These are phyloP conservation scores for Tritrichomonas musculus DNA, from an alignment of 208 protist genomes.

Conservation along the genomic window DNA sequence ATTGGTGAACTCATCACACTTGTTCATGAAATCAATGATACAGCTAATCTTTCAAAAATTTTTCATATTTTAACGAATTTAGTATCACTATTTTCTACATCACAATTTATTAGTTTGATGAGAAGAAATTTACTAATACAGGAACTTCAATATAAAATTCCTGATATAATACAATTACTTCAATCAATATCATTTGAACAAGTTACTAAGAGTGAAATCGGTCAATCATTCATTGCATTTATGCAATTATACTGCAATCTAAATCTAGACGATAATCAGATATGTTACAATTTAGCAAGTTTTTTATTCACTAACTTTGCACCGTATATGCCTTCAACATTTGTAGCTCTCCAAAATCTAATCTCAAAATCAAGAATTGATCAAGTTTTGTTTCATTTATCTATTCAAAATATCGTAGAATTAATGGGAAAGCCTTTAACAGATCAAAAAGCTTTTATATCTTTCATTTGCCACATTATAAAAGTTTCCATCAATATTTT, in stretches of 20 bases:
- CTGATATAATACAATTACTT: neutral
- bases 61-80: neutral
- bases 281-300: neutral
- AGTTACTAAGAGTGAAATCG: neutral
- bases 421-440: neutral
- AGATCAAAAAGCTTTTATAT: neutral
- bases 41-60: neutral
- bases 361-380: neutral
- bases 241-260: neutral
- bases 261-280: neutral
- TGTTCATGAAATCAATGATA: neutral
- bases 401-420: neutral
- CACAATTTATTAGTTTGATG: neutral
- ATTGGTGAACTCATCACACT: neutral
- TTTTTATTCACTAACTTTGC: neutral
- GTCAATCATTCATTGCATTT: neutral
- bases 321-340: neutral
- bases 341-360: neutral
- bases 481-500: neutral
- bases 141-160: neutral
- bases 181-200: neutral
- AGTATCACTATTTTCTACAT: neutral
- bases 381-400: neutral
- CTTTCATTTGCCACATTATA: neutral
- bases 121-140: neutral